A percentile compares a stretch with the other conserved stretches of the same genome.
Conservation (phyloP, 1,284 basidiomycete genomes). For the Garcileccinum viscosum region DNA sequence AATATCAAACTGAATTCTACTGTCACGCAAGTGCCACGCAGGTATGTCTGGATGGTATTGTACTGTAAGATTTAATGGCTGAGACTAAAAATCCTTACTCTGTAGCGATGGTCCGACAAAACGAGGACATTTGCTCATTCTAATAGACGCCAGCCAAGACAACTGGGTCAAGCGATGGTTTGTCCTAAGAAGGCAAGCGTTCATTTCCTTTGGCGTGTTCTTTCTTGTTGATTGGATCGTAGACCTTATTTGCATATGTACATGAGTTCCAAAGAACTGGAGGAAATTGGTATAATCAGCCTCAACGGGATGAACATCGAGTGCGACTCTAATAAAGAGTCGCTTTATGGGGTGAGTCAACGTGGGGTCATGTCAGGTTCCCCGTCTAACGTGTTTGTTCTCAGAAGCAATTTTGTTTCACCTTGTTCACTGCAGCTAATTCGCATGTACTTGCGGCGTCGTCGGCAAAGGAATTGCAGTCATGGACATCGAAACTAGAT, state of each 20-base stretch:
- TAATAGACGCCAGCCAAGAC: constrained; percentile 81
- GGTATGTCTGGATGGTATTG: constrained; percentile 50
- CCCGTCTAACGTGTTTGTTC: constrained; percentile 19
- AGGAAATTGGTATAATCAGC: constrained; percentile 86
- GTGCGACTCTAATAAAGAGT: constrained; percentile 85
- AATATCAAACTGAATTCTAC: constrained; percentile 73
- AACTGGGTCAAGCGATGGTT: constrained; percentile 88
- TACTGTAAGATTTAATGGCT: constrained; percentile 12
- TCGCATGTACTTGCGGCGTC: constrained; percentile 87
- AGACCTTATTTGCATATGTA: constrained; percentile 94
- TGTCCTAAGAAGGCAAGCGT: constrained; percentile 79
- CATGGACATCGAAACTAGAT: constrained; percentile 84
- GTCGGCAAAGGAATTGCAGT: constrained; percentile 78
- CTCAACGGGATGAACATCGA: constrained; percentile 86
- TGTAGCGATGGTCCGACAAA: constrained; percentile 82
- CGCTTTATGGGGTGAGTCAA: constrained; percentile 78
- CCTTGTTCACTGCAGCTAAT: constrained; percentile 88
- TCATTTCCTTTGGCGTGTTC: neutral
- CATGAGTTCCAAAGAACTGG: constrained; percentile 78
- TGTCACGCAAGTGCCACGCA: constrained; percentile 73
- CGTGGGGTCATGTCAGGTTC: neutral
- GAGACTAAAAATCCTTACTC: neutral
- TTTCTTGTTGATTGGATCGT: constrained; percentile 10
- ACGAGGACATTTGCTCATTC: constrained; percentile 81
- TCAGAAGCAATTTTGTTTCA: constrained; percentile 85